phyloP scores from a whole-genome alignment of 192 early-diverging fungal species.

The Pilobolus umbonatus region DNA sequence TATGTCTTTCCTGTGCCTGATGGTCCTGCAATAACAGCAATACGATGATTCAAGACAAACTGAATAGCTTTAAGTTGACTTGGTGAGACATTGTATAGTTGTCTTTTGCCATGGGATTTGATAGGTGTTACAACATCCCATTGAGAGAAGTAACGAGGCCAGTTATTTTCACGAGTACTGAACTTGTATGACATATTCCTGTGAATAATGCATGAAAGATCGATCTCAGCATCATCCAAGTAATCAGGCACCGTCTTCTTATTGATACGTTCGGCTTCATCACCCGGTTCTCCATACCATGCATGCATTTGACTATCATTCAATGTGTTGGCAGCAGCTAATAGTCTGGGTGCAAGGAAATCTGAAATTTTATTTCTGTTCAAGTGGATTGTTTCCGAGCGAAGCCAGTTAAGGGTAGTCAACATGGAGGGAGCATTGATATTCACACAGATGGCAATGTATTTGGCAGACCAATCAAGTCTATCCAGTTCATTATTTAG shows the following conservation, averaged over 20 bases:
- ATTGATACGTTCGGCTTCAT: neutral
- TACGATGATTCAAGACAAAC: conserved; percentile 19
- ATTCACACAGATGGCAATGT: neutral
- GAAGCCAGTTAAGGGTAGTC: conserved; percentile 3
- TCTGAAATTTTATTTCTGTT: neutral
- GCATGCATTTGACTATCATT: neutral
- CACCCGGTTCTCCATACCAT: neutral
- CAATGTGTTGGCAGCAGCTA: neutral
- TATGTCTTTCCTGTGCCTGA: conserved; percentile 30
- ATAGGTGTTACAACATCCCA: neutral
- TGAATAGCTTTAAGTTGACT: conserved; percentile 24
- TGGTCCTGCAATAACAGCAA: conserved; percentile 23
- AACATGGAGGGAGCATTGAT: neutral
- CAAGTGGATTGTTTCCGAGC: neutral
- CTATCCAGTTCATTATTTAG: neutral
- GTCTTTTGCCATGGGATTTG: neutral
- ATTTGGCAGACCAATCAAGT: neutral
- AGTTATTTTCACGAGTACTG: neutral
- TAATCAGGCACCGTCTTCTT: neutral
- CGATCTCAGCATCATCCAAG: conserved; percentile 2
- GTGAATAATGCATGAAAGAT: conserved; percentile 8
- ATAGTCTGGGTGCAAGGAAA: neutral
- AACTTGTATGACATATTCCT: neutral
- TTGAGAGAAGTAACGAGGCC: conserved; percentile 14
- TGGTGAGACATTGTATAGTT: conserved; percentile 17